A percentile compares a stretch with the other conserved stretches of the same genome.
These are phyloP conservation scores for Phytophthora quininea DNA, from an alignment of 352 stramenopile species.

Conservation along the genomic window DNA sequence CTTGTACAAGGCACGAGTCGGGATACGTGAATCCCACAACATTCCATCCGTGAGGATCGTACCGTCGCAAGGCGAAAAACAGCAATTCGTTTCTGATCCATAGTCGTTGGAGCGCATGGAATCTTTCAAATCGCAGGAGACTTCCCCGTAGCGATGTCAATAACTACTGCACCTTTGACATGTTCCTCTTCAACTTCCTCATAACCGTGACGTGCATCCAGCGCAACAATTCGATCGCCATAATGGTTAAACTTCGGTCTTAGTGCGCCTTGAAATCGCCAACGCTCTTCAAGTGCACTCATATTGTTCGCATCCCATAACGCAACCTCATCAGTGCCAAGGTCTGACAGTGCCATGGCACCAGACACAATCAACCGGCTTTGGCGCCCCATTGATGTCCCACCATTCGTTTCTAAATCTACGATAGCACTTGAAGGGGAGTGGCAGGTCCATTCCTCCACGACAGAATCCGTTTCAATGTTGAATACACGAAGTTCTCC, in stretches of 20 bases:
- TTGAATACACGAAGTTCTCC: constrained; percentile 65
- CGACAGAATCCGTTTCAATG: constrained; percentile 65
- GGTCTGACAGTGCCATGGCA: constrained; percentile 49
- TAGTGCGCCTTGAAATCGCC: constrained; percentile 64
- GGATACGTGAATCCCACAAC: constrained; percentile 79
- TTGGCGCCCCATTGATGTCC: constrained; percentile 54
- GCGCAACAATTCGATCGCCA: constrained; percentile 71
- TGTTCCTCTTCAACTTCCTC: constrained; percentile 41
- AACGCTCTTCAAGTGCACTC: constrained; percentile 54
- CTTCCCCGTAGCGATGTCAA: constrained; percentile 71
- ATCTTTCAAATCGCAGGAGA: constrained; percentile 71
- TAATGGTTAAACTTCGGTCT: constrained; percentile 81
- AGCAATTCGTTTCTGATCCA: constrained; percentile 78
- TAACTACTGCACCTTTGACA: constrained; percentile 60
- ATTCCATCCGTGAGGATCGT: constrained; percentile 84
- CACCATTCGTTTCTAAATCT: constrained; percentile 74
- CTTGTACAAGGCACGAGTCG: constrained; percentile 81
- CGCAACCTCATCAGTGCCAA: constrained; percentile 64
- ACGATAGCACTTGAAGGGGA: constrained; percentile 70
- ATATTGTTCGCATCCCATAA: constrained; percentile 79
- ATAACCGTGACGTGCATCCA: constrained; percentile 54
- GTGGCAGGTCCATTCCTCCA: constrained; percentile 82
- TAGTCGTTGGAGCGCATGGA: constrained; percentile 76
- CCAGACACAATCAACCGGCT: constrained; percentile 67
- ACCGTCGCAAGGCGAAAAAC: constrained; percentile 72